Evolutionary conservation across 192 early-diverging fungal genomes (phyloP).

Genomic region (Glomus cerebriforme): DNA sequence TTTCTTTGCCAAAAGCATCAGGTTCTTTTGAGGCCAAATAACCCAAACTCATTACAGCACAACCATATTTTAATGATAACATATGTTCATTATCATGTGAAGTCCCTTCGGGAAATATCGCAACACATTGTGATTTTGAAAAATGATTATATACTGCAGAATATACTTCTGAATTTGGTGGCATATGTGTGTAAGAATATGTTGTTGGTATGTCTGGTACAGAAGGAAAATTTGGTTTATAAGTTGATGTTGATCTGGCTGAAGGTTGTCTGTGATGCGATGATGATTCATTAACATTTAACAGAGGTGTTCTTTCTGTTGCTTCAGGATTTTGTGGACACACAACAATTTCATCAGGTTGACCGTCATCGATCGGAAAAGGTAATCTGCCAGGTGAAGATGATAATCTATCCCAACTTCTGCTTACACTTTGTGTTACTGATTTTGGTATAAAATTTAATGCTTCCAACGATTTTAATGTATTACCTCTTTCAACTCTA

Average conservation of each 20-base stretch:
- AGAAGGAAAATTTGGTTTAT: neutral
- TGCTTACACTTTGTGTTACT: slow-evolving; percentile 5
- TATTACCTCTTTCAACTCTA: slow-evolving; percentile 46
- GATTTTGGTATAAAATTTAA: slow-evolving; percentile 22
- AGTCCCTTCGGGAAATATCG: slow-evolving; percentile 45
- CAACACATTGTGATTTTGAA: slow-evolving; percentile 39
- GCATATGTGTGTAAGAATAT: slow-evolving; percentile 40
- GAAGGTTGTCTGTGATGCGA: neutral
- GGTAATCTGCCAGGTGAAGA: slow-evolving; percentile 9
- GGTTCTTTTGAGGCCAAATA: slow-evolving; percentile 41
- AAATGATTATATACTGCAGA: slow-evolving; percentile 46
- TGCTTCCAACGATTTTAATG: slow-evolving; percentile 37
- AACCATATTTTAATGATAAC: slow-evolving; percentile 48
- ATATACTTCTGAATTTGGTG: slow-evolving; percentile 44
- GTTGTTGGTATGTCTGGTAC: slow-evolving; percentile 39
- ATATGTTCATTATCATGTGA: slow-evolving; percentile 47
- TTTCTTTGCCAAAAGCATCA: slow-evolving; percentile 14
- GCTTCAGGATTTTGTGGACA: slow-evolving; percentile 5
- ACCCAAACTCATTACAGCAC: slow-evolving; percentile 47
- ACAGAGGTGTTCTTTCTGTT: slow-evolving; percentile 23
- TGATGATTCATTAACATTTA: slow-evolving; percentile 21
- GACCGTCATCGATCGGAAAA: neutral
- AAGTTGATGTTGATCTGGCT: neutral
- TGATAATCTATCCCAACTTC: slow-evolving; percentile 20
- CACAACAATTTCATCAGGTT: slow-evolving; percentile 5